Conservation (phyloP, 331 rosid genomes). For the Cydonia oblonga region DNA sequence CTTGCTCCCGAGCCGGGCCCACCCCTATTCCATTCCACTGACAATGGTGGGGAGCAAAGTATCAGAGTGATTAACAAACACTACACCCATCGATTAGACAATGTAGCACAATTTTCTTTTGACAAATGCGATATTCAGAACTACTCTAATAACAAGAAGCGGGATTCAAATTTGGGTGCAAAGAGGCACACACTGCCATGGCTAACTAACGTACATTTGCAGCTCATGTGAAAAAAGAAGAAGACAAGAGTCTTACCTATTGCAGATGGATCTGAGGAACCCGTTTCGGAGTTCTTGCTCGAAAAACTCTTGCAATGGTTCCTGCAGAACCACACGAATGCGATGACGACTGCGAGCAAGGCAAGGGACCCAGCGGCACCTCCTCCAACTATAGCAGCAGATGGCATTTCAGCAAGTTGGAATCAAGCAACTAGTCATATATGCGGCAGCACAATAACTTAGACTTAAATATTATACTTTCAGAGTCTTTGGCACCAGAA, state of each 20-base stretch:
- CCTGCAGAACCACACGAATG: conserved; percentile 29
- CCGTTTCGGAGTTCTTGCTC: conserved; percentile 33
- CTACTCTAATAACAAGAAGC: neutral
- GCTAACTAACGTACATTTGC: neutral
- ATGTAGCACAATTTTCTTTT: neutral
- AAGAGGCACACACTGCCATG: neutral
- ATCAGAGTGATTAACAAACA: neutral
- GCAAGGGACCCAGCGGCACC: conserved; percentile 26
- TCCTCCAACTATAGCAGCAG: conserved; percentile 18
- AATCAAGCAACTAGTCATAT: neutral
- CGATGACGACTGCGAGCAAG: conserved; percentile 11
- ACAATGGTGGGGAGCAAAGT: neutral
- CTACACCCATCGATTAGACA: neutral
- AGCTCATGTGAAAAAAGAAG: neutral
- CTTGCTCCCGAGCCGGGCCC: conserved; percentile 12
- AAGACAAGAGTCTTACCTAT: conserved; percentile 13
- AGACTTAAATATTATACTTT: neutral
- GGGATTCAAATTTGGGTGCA: neutral
- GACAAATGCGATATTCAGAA: neutral
- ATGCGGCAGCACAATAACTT: neutral
- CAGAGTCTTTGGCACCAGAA: neutral
- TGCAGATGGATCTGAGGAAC: conserved; percentile 41
- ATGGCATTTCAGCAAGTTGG: conserved; percentile 18
- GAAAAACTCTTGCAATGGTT: conserved; percentile 9
- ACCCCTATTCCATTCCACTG: conserved; percentile 31